phyloP scores from a whole-genome alignment of 2,329 filamentous ascomycete species.

The Fusarium pilosicola region DNA sequence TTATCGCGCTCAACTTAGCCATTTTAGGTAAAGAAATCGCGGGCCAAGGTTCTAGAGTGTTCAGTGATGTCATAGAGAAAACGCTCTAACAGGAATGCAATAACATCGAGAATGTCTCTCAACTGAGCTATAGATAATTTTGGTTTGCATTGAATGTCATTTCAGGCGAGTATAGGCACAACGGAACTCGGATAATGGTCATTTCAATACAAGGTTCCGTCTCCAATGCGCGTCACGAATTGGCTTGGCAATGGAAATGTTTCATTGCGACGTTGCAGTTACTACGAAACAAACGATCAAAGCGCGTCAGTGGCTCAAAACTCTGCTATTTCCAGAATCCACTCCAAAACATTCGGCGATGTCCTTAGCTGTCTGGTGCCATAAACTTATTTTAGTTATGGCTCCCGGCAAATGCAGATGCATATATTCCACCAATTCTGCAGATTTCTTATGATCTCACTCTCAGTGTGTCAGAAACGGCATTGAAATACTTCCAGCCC shows the following conservation, averaged over 20 bases:
- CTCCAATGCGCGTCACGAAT: not conserved
- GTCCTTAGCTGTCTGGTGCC: fast-evolving
- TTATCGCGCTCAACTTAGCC: not conserved
- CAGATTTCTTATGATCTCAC: fast-evolving
- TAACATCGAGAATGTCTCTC: not conserved
- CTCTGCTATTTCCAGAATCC: not conserved
- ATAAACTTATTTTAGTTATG: fast-evolving
- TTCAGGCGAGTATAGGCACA: not conserved
- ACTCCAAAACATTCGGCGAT: not conserved
- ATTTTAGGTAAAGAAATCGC: not conserved
- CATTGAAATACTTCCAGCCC: too few species aligned
- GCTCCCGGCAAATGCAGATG: fast-evolving
- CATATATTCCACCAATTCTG: fast-evolving
- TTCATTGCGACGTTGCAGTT: not conserved
- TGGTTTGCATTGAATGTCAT: not conserved
- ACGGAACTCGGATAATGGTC: not conserved
- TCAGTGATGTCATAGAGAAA: not conserved
- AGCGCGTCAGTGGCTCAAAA: not conserved
- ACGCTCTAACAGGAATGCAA: not conserved
- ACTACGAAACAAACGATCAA: not conserved
- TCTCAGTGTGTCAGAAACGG: not conserved
- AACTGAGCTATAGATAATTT: not conserved
- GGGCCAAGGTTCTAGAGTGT: not conserved
- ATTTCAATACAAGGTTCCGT: not conserved
- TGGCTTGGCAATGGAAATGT: not conserved